Evolutionary conservation across 2,329 filamentous ascomycete genomes (phyloP), one percentile per base, ranked within the genome.

Genomic region (Nakataea oryzae): DNA sequence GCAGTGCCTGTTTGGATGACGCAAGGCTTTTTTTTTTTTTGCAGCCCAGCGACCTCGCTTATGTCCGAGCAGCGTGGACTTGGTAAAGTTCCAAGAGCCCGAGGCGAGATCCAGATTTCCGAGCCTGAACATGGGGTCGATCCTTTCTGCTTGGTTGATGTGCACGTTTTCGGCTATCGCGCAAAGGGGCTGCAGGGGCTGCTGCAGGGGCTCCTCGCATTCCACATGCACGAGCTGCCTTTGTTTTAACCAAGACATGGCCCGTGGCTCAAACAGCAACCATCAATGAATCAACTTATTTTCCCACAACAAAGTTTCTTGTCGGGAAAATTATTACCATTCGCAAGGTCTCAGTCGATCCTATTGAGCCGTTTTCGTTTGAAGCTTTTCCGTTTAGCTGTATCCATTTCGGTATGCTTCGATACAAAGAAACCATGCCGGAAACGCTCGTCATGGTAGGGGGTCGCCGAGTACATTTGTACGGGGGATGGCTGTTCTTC

Each of bases 401-500:
- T 8, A 7, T 28, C 47, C 47, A 21, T 24, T 21, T 54, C 14
- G 17, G 55, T 9, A 17, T 21, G 27, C 17, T 32, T n/a, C 26
- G 17, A 26, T 54, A 60, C 58, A 60, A 60, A 60, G 58, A 28
- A 54, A 13, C 28, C 3, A 60, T 60, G 58, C 58, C 58, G 58
- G 17, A 60, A 60, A 54, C 58, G 50, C 26, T 13, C 26, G 12
- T 24, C 17, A 54, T 13, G 7, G n/a, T 11, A 9, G 34, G 58
- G n/a, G 14, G 7, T 50, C 14, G 4, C 14, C 27, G 29, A 27
- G 26, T 27, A 32, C 34, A 14, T 47, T 27, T 41, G 13, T 28
- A 54, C 34, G 34, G n/a, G 24, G 27, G 58, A 30, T 21, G 27
- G 5, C 24, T 34, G 29, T 54, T 24, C 41, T n/a, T 32, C 30